These are phyloP conservation scores for Komagataea norvegica DNA, from an alignment of 1,139 yeast genomes.

Conservation along the genomic window DNA sequence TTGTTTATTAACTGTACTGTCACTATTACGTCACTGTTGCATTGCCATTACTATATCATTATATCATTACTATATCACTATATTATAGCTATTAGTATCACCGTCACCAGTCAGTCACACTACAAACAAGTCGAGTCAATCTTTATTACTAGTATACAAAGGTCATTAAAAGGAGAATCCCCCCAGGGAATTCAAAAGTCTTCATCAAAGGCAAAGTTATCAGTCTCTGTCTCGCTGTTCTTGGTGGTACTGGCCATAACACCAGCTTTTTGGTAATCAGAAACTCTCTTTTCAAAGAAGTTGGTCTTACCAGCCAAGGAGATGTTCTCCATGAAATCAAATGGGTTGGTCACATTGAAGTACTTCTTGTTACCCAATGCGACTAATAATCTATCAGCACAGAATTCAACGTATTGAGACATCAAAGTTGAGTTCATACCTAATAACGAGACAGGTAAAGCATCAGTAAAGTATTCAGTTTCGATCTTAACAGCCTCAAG, in stretches of 20 bases:
- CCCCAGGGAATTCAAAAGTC: conserved; percentile 35
- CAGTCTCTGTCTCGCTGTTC: conserved; percentile 35
- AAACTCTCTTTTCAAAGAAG: conserved; percentile 97
- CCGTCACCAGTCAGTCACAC: no score
- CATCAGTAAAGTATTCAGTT: conserved; percentile 90
- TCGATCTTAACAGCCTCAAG: conserved; percentile 95
- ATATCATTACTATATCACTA: no score
- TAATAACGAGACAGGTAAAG: conserved; percentile 82
- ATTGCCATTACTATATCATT: no score
- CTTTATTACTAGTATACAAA: conserved; percentile 1
- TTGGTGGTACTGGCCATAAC: conserved; percentile 67
- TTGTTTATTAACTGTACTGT: no score
- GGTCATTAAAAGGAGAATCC: neutral
- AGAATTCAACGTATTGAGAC: conserved; percentile 97
- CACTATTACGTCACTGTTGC: no score
- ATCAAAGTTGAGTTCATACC: conserved; percentile 92
- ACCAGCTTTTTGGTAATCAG: conserved; percentile 99
- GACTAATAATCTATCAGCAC: conserved; percentile 89
- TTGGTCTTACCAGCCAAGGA: conserved; percentile 97
- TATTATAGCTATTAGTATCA: no score
- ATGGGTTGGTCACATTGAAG: conserved; percentile 88
- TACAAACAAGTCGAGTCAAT: no score
- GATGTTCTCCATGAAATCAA: conserved; percentile 97
- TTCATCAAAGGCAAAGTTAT: conserved; percentile 48
- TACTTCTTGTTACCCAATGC: conserved; percentile 87